Percentiles rank a stretch among this genome's conserved stretches.
Evolutionary conservation across 2,329 filamentous ascomycete genomes (phyloP).

Genomic region (Fusarium sp.): DNA sequence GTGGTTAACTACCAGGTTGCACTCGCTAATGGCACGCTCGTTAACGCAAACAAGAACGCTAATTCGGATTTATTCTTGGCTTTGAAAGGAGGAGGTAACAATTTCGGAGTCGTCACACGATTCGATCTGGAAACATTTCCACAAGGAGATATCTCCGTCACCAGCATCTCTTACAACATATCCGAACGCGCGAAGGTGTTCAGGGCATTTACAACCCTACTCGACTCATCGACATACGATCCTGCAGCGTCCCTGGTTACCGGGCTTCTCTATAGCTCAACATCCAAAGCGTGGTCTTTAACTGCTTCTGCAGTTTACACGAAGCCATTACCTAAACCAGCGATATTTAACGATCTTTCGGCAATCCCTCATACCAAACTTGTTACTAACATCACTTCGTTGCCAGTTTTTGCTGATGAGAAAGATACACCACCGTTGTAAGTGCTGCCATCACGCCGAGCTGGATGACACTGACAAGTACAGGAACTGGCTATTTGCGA

Average conservation of each 20-base stretch:
- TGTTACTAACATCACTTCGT: accelerated
- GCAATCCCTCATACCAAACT: neutral
- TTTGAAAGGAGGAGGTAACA: conserved; percentile 4
- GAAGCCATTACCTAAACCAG: neutral
- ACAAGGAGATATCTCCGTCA: neutral
- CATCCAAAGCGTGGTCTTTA: neutral
- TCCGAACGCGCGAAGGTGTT: neutral
- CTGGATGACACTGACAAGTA: accelerated
- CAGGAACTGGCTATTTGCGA: neutral
- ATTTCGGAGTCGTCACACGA: neutral
- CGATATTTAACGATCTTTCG: neutral
- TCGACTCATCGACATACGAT: neutral
- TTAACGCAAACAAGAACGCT: neutral
- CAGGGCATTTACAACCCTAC: neutral
- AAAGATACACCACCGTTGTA: neutral
- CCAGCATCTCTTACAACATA: neutral
- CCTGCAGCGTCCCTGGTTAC: neutral
- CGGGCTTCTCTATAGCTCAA: neutral
- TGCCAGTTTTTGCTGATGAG: neutral
- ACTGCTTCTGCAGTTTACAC: neutral
- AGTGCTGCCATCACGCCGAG: accelerated
- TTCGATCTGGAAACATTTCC: neutral
- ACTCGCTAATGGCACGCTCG: neutral
- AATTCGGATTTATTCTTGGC: neutral
- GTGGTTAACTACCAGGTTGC: neutral